These are phyloP conservation scores for Phoma sp. DNA, from an alignment of 2,329 filamentous ascomycete genomes.

Conservation along the genomic window DNA sequence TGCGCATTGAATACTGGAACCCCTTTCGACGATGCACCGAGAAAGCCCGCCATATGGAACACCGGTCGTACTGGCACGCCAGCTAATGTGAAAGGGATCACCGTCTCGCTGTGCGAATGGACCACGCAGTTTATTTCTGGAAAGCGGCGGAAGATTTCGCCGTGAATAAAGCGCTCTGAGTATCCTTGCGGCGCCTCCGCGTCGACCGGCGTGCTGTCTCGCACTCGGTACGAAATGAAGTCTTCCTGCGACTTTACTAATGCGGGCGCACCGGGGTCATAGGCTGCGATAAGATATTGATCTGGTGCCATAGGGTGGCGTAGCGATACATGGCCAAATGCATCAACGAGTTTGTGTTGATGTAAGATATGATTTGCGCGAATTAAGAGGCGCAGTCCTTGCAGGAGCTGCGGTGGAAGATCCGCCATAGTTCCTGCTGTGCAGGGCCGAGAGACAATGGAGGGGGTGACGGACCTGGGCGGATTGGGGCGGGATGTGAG, in stretches of 20 bases:
- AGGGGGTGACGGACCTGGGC: slow-evolving; percentile 9
- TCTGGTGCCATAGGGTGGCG: slow-evolving; percentile 54
- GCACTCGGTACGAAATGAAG: slow-evolving; percentile 55
- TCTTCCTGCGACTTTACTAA: slow-evolving; percentile 53
- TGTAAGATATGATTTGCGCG: slow-evolving; percentile 57
- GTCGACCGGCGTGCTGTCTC: slow-evolving; percentile 52
- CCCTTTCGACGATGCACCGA: slow-evolving; percentile 28
- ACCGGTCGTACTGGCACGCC: slow-evolving; percentile 38
- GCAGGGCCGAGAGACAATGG: neutral
- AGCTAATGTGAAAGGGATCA: slow-evolving; percentile 49
- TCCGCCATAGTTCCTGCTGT: slow-evolving; percentile 7
- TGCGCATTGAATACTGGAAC: slow-evolving; percentile 24
- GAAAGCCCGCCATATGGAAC: slow-evolving; percentile 51
- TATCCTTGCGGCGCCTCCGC: slow-evolving; percentile 47
- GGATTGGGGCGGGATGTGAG: slow-evolving; percentile 4
- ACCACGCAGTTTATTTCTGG: slow-evolving; percentile 49
- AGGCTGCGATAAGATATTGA: slow-evolving; percentile 57
- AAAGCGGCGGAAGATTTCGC: slow-evolving; percentile 48
- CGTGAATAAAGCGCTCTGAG: slow-evolving; percentile 53
- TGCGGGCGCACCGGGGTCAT: slow-evolving; percentile 53
- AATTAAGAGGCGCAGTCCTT: slow-evolving; percentile 30
- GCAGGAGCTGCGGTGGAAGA: slow-evolving; percentile 21
- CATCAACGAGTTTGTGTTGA: slow-evolving; percentile 57
- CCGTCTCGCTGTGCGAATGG: slow-evolving; percentile 49
- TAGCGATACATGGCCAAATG: slow-evolving; percentile 61